Conservation (phyloP, 2,329 filamentous ascomycete genomes). For the Cyphellophora attinorum region DNA sequence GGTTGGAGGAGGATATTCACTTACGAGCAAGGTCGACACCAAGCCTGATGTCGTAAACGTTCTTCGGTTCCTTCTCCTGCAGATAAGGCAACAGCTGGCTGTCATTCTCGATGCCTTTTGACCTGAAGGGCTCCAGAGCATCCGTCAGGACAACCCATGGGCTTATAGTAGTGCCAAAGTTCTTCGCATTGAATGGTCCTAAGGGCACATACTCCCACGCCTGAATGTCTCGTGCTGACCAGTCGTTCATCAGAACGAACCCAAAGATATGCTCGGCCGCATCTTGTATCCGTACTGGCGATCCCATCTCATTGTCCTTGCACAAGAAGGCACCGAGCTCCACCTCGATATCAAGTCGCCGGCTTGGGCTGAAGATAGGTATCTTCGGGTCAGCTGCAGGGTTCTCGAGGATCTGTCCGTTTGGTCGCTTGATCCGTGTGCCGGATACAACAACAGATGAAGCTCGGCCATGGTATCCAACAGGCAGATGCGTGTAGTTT, state of each 20-base stretch:
- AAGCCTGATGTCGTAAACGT: constrained; percentile 60
- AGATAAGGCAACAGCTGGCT: constrained; percentile 53
- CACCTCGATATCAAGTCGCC: constrained; percentile 67
- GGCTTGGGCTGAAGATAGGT: constrained; percentile 54
- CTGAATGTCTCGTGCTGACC: constrained; percentile 76
- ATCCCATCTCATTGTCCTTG: constrained; percentile 54
- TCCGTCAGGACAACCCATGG: constrained; percentile 72
- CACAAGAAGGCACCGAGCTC: constrained; percentile 70
- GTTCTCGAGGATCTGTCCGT: constrained; percentile 63
- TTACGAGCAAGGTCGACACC: constrained; percentile 54
- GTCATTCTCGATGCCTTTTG: constrained; percentile 45
- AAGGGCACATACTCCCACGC: constrained; percentile 76
- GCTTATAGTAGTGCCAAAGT: constrained; percentile 68
- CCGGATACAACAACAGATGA: constrained; percentile 44
- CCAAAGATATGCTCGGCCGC: constrained; percentile 69
- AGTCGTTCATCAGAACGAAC: constrained; percentile 76
- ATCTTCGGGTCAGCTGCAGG: constrained; percentile 51
- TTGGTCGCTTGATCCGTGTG: constrained; percentile 59
- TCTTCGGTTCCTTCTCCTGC: constrained; percentile 48
- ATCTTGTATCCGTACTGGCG: constrained; percentile 51
- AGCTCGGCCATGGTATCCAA: constrained; percentile 68
- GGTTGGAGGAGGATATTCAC: constrained; percentile 17
- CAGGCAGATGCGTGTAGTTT: constrained; percentile 73
- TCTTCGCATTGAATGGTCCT: constrained; percentile 76
- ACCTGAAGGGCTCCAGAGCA: constrained; percentile 60